These are phyloP conservation scores for Grosmannia serpens DNA, from an alignment of 2,329 filamentous ascomycete genomes.

Conservation along the genomic window DNA sequence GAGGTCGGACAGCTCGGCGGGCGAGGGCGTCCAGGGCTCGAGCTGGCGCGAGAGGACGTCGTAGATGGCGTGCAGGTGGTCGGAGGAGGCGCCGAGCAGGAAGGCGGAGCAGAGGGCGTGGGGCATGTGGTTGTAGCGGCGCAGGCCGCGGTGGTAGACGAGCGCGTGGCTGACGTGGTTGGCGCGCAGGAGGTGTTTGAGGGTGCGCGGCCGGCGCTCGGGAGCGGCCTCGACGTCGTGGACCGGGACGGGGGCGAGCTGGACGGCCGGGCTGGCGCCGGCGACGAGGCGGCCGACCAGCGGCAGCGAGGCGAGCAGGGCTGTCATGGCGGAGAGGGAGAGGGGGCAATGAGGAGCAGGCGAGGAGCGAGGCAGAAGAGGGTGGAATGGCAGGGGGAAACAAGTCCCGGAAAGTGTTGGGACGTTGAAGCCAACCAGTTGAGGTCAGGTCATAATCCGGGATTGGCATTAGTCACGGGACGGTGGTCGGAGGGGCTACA, in stretches of 20 bases:
- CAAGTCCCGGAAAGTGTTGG: neutral
- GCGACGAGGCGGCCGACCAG: constrained; percentile 18
- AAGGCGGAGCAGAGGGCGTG: constrained; percentile 81
- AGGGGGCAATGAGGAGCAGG: neutral
- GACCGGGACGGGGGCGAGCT: constrained; percentile 57
- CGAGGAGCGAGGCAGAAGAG: neutral
- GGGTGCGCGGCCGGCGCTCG: constrained; percentile 67
- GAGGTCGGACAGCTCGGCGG: constrained; percentile 66
- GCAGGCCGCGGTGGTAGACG: constrained; percentile 55
- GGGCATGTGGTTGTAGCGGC: constrained; percentile 72
- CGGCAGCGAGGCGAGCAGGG: constrained; percentile 14
- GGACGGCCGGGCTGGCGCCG: constrained; percentile 27
- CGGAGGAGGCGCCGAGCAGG: constrained; percentile 62
- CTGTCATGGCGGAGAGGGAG: neutral
- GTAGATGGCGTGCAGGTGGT: constrained; percentile 70
- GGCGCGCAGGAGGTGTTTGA: constrained; percentile 83
- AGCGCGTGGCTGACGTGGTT: constrained; percentile 89
- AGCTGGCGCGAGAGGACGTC: constrained; percentile 61
- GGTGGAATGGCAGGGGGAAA: neutral
- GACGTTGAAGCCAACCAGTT: neutral
- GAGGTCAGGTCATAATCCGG: neutral
- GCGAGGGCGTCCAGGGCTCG: constrained; percentile 73
- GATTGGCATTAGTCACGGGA: neutral
- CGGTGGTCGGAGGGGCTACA: neutral
- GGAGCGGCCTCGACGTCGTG: constrained; percentile 70